Evolutionary conservation across 2,329 filamentous ascomycete species (phyloP).

Genomic region (Cadophora sp.): DNA sequence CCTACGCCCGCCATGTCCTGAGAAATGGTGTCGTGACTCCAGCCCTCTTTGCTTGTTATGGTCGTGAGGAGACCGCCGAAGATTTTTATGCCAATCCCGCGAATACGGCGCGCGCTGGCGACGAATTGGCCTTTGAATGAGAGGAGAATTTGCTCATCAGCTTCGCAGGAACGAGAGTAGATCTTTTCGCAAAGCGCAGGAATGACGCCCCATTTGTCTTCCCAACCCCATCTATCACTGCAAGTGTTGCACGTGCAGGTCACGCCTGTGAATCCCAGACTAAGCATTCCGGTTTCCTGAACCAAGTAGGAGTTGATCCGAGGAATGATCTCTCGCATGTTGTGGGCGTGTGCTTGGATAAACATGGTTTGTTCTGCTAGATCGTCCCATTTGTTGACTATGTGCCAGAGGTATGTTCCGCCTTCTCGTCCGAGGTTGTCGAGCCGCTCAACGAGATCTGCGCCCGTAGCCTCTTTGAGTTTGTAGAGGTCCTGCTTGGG

Average conservation of each 20-base stretch:
- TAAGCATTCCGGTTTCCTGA: constrained; percentile 54
- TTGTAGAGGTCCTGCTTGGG: constrained; percentile 25
- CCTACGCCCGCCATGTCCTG: constrained; percentile 15
- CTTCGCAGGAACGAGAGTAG: constrained; percentile 38
- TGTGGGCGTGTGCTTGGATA: constrained; percentile 54
- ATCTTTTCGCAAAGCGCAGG: constrained; percentile 45
- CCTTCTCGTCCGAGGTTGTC: constrained; percentile 54
- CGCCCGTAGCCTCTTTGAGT: constrained; percentile 36
- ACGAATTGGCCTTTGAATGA: constrained; percentile 58
- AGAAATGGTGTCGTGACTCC: constrained; percentile 34
- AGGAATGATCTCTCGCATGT: constrained; percentile 48
- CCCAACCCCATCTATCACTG: constrained; percentile 50
- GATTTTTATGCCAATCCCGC: constrained; percentile 41
- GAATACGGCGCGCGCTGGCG: constrained; percentile 52
- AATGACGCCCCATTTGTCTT: constrained; percentile 47
- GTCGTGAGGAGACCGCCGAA: constrained; percentile 34
- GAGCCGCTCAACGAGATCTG: constrained; percentile 39
- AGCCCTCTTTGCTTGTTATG: constrained; percentile 37
- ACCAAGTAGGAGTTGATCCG: constrained; percentile 51
- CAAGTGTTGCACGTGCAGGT: constrained; percentile 50
- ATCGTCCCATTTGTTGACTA: constrained; percentile 51
- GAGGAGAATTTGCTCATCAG: constrained; percentile 45
- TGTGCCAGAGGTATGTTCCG: constrained; percentile 56
- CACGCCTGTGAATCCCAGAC: constrained; percentile 48
- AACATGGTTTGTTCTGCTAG: constrained; percentile 56